Evolutionary conservation across 805 yeast species (phyloP), one percentile per base, ranked within the genome.

Genomic region (Starmerella davenportii): DNA sequence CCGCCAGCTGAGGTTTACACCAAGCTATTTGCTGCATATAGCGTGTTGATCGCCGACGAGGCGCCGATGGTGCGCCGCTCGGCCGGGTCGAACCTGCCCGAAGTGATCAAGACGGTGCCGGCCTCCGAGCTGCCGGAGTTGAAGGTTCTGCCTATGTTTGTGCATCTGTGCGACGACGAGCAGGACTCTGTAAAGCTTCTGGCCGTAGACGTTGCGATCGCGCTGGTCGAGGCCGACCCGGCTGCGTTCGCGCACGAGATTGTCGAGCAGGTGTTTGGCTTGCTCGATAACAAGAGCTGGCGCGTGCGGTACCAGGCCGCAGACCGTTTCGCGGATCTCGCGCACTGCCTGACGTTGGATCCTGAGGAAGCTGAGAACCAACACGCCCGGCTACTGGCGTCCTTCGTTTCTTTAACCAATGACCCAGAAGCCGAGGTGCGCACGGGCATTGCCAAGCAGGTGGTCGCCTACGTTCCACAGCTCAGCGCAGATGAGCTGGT

Each of bases 61-160:
- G 80, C 93, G 16, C 98, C 99, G 44, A 84, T 90, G 95, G 96
- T 90, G 17, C 75, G 94, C 59, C 76, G 95, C 55, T 79, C 94
- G 8, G 92, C 95, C 14, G 96, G 93, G 5, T 72, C 72, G 31
- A 72, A 78, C 52, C 68, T 90, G 48, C 95, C 98, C 2, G 63
- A 58, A 28, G 61, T 87, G 40, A 72, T 87, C 45, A 72, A 75
- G 47, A 60, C 71, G 37, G 65, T 78, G 41, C 43, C 46, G 5
- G 21, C 35, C 16, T 14, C 21, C 11, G 24, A 23, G 4, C 3
- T n/a, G 35, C 42, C 35, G 44, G 53, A 48, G 77, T 82, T 76
- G 49, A 63, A 73, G 43, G 68, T 85, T 45, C 70, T 77, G n/a
- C 68, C 73, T 41, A 81, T 84, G 92, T 82, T 81, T 57, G 76